phyloP scores from a whole-genome alignment of 1,284 basidiomycete genomes.

The Leccinum insigne region DNA sequence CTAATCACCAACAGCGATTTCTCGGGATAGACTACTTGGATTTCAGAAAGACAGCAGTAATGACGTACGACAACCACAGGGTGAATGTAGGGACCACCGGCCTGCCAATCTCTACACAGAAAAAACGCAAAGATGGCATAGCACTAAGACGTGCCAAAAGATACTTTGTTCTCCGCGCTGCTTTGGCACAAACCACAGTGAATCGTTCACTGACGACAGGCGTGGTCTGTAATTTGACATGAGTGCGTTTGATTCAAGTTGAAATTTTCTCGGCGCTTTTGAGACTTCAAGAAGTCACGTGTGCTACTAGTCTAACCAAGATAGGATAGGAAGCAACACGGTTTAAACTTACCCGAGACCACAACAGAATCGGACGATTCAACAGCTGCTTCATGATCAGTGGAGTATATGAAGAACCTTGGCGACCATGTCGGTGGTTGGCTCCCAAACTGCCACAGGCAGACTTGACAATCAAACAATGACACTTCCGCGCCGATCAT shows the following conservation, averaged over 20 bases:
- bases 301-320: too few relatives aligned
- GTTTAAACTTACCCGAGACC: too few relatives aligned
- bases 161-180: conserved; percentile 30
- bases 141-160: conserved; percentile 31
- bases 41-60: not conserved
- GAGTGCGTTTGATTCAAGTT: conserved; percentile 40
- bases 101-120: conserved; percentile 23
- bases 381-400: not conserved
- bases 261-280: too few relatives aligned
- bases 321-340: too few relatives aligned
- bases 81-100: conserved; percentile 34
- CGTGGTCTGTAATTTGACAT: conserved; percentile 49
- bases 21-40: too few relatives aligned
- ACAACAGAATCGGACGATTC: not conserved
- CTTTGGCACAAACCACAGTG: conserved; percentile 36
- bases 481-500: not conserved
- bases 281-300: too few relatives aligned
- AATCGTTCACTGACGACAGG: conserved; percentile 11
- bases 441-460: not conserved
- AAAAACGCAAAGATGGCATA: conserved; percentile 25
- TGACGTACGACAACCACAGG: conserved; percentile 1
- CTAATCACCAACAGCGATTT: too few relatives aligned
- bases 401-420: not conserved
- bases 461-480: not conserved
- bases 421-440: not conserved